Evolutionary conservation across 129 eudicot species (phyloP), one percentile per base, ranked within the genome.

Genomic region (Flaveria ramosissima): DNA sequence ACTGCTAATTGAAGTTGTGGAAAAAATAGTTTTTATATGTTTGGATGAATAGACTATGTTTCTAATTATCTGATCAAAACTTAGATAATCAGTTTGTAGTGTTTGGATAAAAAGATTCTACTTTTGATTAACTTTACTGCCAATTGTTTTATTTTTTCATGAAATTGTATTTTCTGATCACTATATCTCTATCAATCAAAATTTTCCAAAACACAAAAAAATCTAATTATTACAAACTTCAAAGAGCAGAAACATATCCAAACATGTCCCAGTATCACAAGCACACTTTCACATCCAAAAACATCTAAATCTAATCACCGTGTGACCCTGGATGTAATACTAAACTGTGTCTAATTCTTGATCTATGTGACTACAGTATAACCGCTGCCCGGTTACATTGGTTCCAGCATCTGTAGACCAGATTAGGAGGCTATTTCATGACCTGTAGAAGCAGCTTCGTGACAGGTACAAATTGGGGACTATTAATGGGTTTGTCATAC

Each of bases 381-480:
- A 90, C 72, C 96, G 96, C 32, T 92, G 98, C 68, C 98, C 98
- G 7, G 85, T 90, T 56, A 92, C 98, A 14, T 78, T 92, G 82
- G 81, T 80, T 80, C 93, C 98, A 48, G 92, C 94, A 66, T 67
- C 68, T 2, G 92, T 86, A 82, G 98, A 92, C 74, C 92, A 92
- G 61, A 92, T 92, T 26, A 86, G 98, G 79, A 88, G 98, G 87
- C 96, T 92, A 46, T 92, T 92, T 70, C 98, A 92, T 66, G 98
- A 92, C 71, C 80, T 90, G 74, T 92, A 89, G 88, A 36, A 79
- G 64, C 71, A 60, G 67, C 66, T 66, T 66, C 67, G 14, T 53
- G 80, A 19, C 30, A 21, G 80, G 51, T 78, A 48, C 72, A 48
- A 61, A 57, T 19, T 30, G 71, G 45, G 71, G 43, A 73, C 43